Evolutionary conservation across 2,329 filamentous ascomycete species (phyloP).

Genomic region (Paecilomyces fulvus): DNA sequence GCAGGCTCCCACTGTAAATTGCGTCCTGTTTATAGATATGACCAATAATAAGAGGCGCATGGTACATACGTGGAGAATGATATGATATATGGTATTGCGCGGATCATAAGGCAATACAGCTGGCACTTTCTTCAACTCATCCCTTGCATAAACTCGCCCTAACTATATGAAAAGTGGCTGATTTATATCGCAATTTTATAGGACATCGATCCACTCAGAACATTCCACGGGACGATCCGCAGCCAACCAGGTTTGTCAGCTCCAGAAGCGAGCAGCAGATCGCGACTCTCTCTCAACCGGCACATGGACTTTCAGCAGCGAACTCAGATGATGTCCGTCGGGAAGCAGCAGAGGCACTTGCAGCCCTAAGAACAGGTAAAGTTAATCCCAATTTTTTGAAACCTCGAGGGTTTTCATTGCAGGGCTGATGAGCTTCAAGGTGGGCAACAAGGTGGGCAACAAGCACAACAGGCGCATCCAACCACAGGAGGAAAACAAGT

Average conservation of each 20-base stretch:
- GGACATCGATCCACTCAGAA: not conserved
- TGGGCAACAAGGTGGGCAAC: not conserved
- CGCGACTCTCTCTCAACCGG: not conserved
- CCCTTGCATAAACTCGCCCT: not conserved
- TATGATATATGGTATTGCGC: not conserved
- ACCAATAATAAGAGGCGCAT: not conserved
- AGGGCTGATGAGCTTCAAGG: not conserved
- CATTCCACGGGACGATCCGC: not conserved
- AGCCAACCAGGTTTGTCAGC: not conserved
- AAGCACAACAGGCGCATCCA: not conserved
- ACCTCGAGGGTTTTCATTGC: not conserved
- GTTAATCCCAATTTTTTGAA: not conserved
- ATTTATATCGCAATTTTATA: not conserved
- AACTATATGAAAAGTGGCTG: not conserved
- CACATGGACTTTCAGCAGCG: not conserved
- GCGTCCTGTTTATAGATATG: not conserved
- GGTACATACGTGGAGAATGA: not conserved
- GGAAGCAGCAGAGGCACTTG: not conserved
- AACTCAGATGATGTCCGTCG: not conserved
- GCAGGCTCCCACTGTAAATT: not conserved
- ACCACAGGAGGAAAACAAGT: not conserved
- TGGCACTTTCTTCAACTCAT: not conserved
- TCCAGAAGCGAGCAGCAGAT: not conserved
- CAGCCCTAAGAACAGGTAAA: not conserved
- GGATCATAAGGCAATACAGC: not conserved